These are phyloP conservation scores for Fusarium euwallaceae DNA, from an alignment of 2,329 filamentous ascomycete species.

Conservation along the genomic window DNA sequence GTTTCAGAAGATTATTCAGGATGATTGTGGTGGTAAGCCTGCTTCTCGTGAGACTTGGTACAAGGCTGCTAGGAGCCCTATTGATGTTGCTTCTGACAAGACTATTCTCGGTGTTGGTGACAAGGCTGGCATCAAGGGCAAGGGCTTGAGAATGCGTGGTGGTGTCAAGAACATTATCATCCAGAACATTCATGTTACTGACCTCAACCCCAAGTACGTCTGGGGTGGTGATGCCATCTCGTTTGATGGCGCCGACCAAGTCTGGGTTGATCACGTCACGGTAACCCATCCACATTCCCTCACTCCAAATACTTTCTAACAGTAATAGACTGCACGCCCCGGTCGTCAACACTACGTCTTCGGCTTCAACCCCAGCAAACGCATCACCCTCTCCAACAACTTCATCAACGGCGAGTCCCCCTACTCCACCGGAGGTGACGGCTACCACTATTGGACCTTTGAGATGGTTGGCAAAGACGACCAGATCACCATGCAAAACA, in stretches of 20 bases:
- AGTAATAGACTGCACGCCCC: conserved; percentile 60
- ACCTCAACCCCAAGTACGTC: conserved; percentile 68
- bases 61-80: conserved; percentile 63
- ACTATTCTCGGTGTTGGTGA: conserved; percentile 64
- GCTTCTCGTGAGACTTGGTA: conserved; percentile 56
- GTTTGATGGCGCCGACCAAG: conserved; percentile 57
- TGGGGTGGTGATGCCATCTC: conserved; percentile 71
- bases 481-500: conserved; percentile 67
- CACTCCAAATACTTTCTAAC: neutral
- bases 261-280: conserved; percentile 66
- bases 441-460: conserved; percentile 70
- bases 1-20: conserved; percentile 43
- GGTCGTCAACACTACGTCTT: conserved; percentile 71
- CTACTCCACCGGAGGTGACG: conserved; percentile 69
- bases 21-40: conserved; percentile 25
- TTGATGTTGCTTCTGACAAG: conserved; percentile 68
- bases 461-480: conserved; percentile 66
- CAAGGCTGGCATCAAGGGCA: conserved; percentile 68
- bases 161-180: conserved; percentile 68
- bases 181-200: conserved; percentile 67
- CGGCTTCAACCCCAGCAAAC: conserved; percentile 63
- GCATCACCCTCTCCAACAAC: conserved; percentile 70
- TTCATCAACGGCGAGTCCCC: conserved; percentile 66
- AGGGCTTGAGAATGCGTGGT: conserved; percentile 63
- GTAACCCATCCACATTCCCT: neutral